phyloP scores from a whole-genome alignment of 1,139 yeast species.

The Pneumocystis canis region DNA sequence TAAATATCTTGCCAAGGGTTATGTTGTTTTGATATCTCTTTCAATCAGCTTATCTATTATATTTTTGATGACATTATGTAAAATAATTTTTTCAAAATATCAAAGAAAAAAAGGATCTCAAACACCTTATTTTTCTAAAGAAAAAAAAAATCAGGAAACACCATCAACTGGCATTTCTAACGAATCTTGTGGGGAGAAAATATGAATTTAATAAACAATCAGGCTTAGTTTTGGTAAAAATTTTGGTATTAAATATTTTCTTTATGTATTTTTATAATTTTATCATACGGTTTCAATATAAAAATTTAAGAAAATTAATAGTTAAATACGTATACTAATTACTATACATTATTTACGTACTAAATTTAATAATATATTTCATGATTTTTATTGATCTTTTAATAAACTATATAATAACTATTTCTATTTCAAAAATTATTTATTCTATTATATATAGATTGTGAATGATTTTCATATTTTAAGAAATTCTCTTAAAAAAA shows the following conservation, averaged over 20 bases:
- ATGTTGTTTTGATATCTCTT: constrained; percentile 71
- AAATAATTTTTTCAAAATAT: background rate
- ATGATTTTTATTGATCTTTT: no score
- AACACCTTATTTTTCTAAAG: background rate
- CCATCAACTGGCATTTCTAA: background rate
- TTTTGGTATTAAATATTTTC: background rate
- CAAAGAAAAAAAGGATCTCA: background rate
- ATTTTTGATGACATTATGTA: constrained; percentile 25
- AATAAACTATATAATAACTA: background rate
- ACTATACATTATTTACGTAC: background rate
- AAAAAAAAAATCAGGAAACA: background rate
- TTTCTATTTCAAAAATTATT: no score
- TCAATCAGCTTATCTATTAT: constrained; percentile 82
- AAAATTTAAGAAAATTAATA: background rate
- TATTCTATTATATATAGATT: no score
- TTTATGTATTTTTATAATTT: background rate
- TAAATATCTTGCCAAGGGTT: constrained; percentile 38
- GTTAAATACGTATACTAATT: background rate
- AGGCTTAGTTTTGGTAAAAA: background rate
- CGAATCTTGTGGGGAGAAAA: background rate
- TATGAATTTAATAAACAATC: background rate
- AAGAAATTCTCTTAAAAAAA: no score
- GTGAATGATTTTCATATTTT: no score
- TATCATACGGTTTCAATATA: background rate
- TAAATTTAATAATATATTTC: background rate